phyloP scores from a whole-genome alignment of 2,329 filamentous ascomycete species.

The Clarireedia sp. region DNA sequence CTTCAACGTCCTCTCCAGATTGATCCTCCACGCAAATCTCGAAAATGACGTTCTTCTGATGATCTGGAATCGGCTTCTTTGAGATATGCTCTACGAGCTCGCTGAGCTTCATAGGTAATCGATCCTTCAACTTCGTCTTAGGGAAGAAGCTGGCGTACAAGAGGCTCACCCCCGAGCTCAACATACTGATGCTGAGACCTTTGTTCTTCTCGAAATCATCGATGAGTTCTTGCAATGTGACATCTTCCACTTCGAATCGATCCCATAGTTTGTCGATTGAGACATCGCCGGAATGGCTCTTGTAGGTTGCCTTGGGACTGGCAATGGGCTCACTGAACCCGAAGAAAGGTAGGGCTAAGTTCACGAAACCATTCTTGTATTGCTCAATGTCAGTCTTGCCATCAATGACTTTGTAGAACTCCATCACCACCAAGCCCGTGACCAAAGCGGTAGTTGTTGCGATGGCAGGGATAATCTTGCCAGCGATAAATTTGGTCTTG shows the following conservation, averaged over 20 bases:
- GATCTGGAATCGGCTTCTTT: conserved; percentile 82
- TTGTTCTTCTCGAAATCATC: conserved; percentile 66
- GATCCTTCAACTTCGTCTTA: conserved; percentile 67
- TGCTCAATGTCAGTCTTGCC: conserved; percentile 95
- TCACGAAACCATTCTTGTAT: conserved; percentile 99
- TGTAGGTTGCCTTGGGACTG: conserved; percentile 86
- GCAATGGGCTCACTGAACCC: conserved; percentile 96
- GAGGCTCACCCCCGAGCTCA: conserved; percentile 94
- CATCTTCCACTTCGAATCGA: conserved; percentile 82
- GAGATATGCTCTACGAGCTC: conserved; percentile 81
- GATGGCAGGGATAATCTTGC: conserved; percentile 98
- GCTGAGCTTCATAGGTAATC: conserved; percentile 76
- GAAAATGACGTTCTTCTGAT: conserved; percentile 94
- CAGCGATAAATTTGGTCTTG: conserved; percentile 99
- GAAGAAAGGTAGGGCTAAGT: conserved; percentile 93
- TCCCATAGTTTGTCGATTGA: conserved; percentile 96
- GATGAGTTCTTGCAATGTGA: conserved; percentile 78
- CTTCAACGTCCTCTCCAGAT: conserved; percentile 88
- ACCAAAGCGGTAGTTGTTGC: conserved; percentile 94
- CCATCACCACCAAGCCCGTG: conserved; percentile 84
- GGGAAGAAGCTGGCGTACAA: conserved; percentile 92
- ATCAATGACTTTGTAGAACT: conserved; percentile 94
- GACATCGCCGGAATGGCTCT: conserved; percentile 69
- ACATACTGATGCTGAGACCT: conserved; percentile 80
- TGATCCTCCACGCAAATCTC: conserved; percentile 89